Evolutionary conservation across 495 filamentous ascomycete species (phyloP).

Genomic region (Aspergillus egyptiacus): DNA sequence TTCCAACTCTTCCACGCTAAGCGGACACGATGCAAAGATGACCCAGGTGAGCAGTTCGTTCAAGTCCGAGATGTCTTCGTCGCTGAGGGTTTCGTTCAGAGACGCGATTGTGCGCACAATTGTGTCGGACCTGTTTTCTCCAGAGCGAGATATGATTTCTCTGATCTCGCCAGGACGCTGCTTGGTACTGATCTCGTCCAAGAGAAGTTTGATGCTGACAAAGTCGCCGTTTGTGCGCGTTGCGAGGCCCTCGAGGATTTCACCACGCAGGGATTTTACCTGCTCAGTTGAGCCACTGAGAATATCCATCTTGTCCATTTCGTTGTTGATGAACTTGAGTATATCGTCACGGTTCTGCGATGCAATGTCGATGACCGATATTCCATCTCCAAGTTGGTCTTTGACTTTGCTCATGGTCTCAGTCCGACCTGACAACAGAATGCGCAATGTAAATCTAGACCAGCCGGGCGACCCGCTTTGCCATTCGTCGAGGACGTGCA

Average conservation of each 20-base stretch:
- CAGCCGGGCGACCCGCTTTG: not conserved
- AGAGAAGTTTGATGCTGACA: not conserved
- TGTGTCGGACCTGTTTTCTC: not conserved
- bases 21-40: not conserved
- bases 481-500: not conserved
- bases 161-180: not conserved
- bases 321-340: not conserved
- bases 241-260: not conserved
- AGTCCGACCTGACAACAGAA: not conserved
- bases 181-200: not conserved
- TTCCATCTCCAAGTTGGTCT: not conserved
- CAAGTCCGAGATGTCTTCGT: not conserved
- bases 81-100: not conserved
- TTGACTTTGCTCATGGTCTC: not conserved
- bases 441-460: not conserved
- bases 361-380: not conserved
- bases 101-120: not conserved
- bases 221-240: not conserved
- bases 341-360: not conserved
- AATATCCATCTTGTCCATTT: not conserved
- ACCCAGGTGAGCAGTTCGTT: constrained; percentile 1
- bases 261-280: not conserved
- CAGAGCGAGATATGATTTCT: not conserved
- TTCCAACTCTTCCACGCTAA: not conserved
- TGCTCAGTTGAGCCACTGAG: not conserved